These are phyloP conservation scores for Mortierella sp. DNA, from an alignment of 371 early-diverging fungal genomes.

Conservation along the genomic window DNA sequence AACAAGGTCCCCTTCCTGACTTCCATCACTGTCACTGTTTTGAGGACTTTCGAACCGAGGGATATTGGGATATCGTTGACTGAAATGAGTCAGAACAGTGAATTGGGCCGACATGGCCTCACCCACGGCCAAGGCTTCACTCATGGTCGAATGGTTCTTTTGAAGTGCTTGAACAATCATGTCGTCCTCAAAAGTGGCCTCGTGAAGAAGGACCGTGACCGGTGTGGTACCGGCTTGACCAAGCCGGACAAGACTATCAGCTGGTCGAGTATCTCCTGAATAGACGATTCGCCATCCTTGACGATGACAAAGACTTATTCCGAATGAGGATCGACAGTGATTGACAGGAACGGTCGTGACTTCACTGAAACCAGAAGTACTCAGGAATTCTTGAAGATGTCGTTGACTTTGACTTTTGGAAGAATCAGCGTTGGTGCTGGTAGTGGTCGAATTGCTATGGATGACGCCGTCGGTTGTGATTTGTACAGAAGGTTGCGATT, in stretches of 20 bases:
- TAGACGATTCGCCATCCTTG: conserved; percentile 74
- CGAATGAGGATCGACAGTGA: conserved; percentile 82
- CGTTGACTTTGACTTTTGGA: background rate
- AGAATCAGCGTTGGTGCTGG: too few relatives aligned
- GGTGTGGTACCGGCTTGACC: conserved; percentile 57
- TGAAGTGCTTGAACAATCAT: conserved; percentile 82
- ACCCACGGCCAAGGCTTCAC: conserved; percentile 87
- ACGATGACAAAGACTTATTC: conserved; percentile 67
- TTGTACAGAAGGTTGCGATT: background rate
- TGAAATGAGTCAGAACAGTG: conserved; percentile 95
- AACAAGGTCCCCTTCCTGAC: conserved; percentile 76
- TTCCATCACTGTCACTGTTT: conserved; percentile 76
- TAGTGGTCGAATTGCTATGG: too few relatives aligned
- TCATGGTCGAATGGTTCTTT: conserved; percentile 89
- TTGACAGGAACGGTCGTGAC: conserved; percentile 73
- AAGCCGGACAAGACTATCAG: conserved; percentile 71
- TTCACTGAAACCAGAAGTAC: background rate
- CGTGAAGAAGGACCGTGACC: conserved; percentile 91
- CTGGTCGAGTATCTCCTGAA: conserved; percentile 97
- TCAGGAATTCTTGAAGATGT: conserved; percentile 33
- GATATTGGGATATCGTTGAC: conserved; percentile 89
- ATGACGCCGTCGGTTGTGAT: too few relatives aligned
- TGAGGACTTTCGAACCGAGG: conserved; percentile 2
- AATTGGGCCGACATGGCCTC: conserved; percentile 77
- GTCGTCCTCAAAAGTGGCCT: conserved; percentile 91